Percentiles rank a stretch among this genome's conserved stretches.
These are phyloP conservation scores for Hypsizygus ulmarius DNA, from an alignment of 1,284 basidiomycete genomes.

Conservation along the genomic window DNA sequence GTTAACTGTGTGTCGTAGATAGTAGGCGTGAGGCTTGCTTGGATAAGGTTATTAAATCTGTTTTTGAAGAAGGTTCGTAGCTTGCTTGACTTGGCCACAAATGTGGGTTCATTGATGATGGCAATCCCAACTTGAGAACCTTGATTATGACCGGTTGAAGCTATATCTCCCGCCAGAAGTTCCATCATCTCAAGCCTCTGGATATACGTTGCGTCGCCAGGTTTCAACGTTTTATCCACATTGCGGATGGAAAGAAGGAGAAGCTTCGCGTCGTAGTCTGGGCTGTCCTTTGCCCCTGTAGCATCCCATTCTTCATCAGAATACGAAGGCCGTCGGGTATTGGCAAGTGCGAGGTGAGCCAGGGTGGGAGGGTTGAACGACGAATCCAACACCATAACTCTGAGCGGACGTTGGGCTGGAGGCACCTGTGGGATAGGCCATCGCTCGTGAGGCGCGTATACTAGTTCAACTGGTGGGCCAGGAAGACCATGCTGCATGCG, in stretches of 20 bases:
- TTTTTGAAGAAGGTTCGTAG: slow-evolving; percentile 52
- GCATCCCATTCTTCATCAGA: slow-evolving; percentile 9
- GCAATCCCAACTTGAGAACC: slow-evolving; percentile 72
- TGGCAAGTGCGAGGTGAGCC: slow-evolving; percentile 82
- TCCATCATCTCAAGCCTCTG: slow-evolving; percentile 86
- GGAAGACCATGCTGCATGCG: slow-evolving; percentile 47
- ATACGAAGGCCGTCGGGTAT: slow-evolving; percentile 35
- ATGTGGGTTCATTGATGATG: slow-evolving; percentile 85
- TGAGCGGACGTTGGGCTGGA: slow-evolving; percentile 29
- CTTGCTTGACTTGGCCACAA: slow-evolving; percentile 78
- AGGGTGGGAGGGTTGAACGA: slow-evolving; percentile 94
- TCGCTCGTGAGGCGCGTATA: slow-evolving; percentile 48
- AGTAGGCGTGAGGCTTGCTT: slow-evolving; percentile 21
- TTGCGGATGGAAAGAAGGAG: slow-evolving; percentile 87
- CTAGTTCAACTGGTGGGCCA: slow-evolving; percentile 44
- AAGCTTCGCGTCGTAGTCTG: slow-evolving; percentile 71
- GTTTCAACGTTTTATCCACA: slow-evolving; percentile 79
- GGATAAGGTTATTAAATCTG: slow-evolving; percentile 30
- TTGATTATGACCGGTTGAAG: slow-evolving; percentile 4
- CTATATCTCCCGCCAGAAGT: slow-evolving; percentile 55
- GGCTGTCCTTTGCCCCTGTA: slow-evolving; percentile 2
- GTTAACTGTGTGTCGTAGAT: slow-evolving; percentile 41
- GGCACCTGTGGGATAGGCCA: slow-evolving; percentile 49
- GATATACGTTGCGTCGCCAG: slow-evolving; percentile 68
- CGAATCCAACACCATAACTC: slow-evolving; percentile 78